These are phyloP conservation scores for Paramecium bursaria DNA, from an alignment of 73 alveolate species.

Conservation along the genomic window DNA sequence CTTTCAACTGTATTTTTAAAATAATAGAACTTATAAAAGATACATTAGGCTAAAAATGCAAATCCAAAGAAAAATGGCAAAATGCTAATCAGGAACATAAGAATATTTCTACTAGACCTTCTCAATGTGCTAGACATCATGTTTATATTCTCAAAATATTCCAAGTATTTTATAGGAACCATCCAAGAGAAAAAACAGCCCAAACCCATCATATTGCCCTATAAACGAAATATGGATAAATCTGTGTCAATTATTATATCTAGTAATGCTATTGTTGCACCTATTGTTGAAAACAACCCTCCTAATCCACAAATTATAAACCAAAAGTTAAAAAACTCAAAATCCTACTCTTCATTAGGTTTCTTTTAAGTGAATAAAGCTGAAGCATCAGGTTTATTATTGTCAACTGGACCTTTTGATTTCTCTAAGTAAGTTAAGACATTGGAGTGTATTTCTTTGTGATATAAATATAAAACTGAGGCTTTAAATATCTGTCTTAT, in stretches of 20 bases:
- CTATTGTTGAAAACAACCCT: constrained; percentile 41
- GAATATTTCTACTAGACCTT: constrained; percentile 57
- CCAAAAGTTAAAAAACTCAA: constrained; percentile 56
- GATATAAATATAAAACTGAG: constrained; percentile 49
- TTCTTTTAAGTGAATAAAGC: constrained; percentile 7
- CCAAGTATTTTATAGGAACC: constrained; percentile 31
- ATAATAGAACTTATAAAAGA: constrained; percentile 59
- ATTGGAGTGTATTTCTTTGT: constrained; percentile 41
- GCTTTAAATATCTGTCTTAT: constrained; percentile 52
- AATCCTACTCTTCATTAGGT: constrained; percentile 13
- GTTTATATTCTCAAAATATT: constrained; percentile 57
- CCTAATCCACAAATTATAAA: constrained; percentile 49
- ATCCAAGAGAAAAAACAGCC: constrained; percentile 69
- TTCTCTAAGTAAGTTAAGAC: constrained; percentile 32
- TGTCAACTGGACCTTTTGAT: constrained; percentile 4
- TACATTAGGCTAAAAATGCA: constrained; percentile 46
- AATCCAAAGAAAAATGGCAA: constrained; percentile 69
- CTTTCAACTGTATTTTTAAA: constrained; percentile 20
- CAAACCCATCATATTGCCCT: constrained; percentile 61
- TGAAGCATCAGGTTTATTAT: constrained; percentile 1
- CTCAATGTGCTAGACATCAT: constrained; percentile 51
- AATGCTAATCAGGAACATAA: constrained; percentile 62
- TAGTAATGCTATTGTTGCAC: constrained; percentile 54
- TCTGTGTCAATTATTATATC: constrained; percentile 46
- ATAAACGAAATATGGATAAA: constrained; percentile 23